These are phyloP conservation scores for Apiospora koreana DNA, from an alignment of 2,329 filamentous ascomycete genomes.

Conservation along the genomic window DNA sequence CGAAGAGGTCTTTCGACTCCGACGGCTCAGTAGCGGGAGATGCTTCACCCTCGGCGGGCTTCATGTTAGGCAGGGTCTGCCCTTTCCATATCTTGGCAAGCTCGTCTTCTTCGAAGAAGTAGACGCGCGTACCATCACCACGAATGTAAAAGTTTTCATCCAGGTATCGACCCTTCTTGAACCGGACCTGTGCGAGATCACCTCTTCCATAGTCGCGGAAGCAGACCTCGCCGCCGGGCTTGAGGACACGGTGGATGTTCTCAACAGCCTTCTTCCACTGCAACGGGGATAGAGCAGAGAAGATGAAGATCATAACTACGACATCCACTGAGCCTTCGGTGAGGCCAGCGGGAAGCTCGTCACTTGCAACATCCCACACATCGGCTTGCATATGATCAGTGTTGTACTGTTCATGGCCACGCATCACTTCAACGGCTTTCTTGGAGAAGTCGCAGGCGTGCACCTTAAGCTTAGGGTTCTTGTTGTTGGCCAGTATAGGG, in stretches of 20 bases:
- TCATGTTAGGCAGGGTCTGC: slow-evolving; percentile 21
- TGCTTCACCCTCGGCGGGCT: slow-evolving; percentile 24
- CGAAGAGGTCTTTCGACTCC: slow-evolving; percentile 49
- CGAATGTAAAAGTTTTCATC: slow-evolving; percentile 97
- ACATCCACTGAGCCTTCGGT: slow-evolving; percentile 82
- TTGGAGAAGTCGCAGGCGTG: slow-evolving; percentile 97
- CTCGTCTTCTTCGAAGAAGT: slow-evolving; percentile 92
- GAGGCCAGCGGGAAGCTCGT: slow-evolving; percentile 74
- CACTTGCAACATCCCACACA: slow-evolving; percentile 86
- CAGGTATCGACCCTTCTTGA: slow-evolving; percentile 92
- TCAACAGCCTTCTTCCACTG: slow-evolving; percentile 83
- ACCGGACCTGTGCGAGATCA: slow-evolving; percentile 93
- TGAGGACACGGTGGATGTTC: slow-evolving; percentile 81
- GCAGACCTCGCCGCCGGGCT: slow-evolving; percentile 88
- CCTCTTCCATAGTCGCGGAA: slow-evolving; percentile 97
- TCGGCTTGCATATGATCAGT: slow-evolving; percentile 76
- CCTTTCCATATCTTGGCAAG: slow-evolving; percentile 74
- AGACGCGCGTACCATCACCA: slow-evolving; percentile 93
- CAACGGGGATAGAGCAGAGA: slow-evolving; percentile 81
- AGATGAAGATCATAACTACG: slow-evolving; percentile 94
- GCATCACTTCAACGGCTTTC: slow-evolving; percentile 92
- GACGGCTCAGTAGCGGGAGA: slow-evolving; percentile 11
- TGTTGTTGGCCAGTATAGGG: slow-evolving; percentile 81
- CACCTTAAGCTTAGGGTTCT: slow-evolving; percentile 78
- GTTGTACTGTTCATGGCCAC: slow-evolving; percentile 75